A percentile compares a stretch with the other conserved stretches of the same genome.
Conservation (phyloP, 805 yeast species). For the Candida dendrica region DNA sequence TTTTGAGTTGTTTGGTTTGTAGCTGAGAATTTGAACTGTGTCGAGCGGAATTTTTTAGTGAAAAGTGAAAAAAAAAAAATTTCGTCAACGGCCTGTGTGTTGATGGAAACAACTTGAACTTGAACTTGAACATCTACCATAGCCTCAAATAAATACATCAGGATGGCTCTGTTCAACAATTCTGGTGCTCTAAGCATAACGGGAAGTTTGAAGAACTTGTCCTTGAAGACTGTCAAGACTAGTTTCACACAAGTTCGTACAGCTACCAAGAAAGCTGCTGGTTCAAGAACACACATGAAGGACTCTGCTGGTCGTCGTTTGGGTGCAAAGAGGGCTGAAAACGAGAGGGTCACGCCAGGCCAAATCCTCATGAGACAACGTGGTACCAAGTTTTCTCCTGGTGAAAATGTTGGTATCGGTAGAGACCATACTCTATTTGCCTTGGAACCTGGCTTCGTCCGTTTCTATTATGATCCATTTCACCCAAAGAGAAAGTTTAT, state of each 20-base stretch:
- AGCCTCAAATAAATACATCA: background rate
- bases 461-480: conserved; percentile 90
- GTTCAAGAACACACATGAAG: conserved; percentile 88
- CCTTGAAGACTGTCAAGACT: background rate
- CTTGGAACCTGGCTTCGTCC: conserved; percentile 84
- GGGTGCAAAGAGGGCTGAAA: conserved; percentile 86
- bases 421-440: conserved; percentile 92
- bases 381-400: conserved; percentile 92
- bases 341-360: conserved; percentile 65
- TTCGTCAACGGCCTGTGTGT: no score
- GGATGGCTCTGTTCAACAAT: background rate
- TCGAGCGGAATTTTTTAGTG: no score
- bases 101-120: no score
- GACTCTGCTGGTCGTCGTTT: conserved; percentile 93
- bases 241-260: conserved; percentile 50
- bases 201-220: background rate
- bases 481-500: conserved; percentile 88
- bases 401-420: conserved; percentile 86
- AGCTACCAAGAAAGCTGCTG: conserved; percentile 91
- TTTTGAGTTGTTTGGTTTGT: no score
- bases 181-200: background rate
- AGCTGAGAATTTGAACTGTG: no score
- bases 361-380: conserved; percentile 89
- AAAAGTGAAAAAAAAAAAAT: no score
- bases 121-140: no score